phyloP scores from a whole-genome alignment of 2,329 filamentous ascomycete species.

The Bipolaris bicolor region DNA sequence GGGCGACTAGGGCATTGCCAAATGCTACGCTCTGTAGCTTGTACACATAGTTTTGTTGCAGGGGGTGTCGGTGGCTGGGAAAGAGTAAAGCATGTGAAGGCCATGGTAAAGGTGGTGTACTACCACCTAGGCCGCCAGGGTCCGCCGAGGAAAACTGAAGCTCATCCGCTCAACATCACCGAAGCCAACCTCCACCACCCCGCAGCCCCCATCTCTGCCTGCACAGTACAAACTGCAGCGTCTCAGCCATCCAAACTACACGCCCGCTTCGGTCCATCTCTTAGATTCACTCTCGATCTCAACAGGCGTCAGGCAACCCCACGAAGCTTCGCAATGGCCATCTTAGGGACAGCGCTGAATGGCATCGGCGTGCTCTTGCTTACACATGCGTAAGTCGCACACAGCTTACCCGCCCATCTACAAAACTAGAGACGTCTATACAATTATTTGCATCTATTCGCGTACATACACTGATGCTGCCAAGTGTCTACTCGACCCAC shows the following conservation, averaged over 20 bases:
- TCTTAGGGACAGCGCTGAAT: conserved; percentile 73
- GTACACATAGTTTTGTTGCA: not conserved
- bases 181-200: conserved; percentile 4
- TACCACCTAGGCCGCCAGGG: not conserved
- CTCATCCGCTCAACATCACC: conserved; percentile 19
- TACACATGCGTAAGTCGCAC: conserved; percentile 76
- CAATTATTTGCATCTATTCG: not conserved
- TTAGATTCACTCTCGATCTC: not conserved
- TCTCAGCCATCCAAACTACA: not conserved
- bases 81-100: not conserved
- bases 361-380: conserved; percentile 78
- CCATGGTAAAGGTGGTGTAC: not conserved
- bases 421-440: not conserved
- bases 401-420: not conserved
- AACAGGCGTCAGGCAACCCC: not conserved
- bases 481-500: conserved; percentile 95
- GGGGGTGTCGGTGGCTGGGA: not conserved
- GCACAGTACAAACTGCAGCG: not conserved
- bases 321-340: conserved; percentile 62
- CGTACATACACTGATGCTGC: conserved; percentile 19
- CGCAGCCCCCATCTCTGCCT: not conserved
- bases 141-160: conserved; percentile 19
- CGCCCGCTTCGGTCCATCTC: not conserved
- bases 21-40: not conserved
- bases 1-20: not conserved